Base-by-base conservation (phyloP, 176 grass and related monocot genomes). In the Rhynchospora pubera region DNA sequence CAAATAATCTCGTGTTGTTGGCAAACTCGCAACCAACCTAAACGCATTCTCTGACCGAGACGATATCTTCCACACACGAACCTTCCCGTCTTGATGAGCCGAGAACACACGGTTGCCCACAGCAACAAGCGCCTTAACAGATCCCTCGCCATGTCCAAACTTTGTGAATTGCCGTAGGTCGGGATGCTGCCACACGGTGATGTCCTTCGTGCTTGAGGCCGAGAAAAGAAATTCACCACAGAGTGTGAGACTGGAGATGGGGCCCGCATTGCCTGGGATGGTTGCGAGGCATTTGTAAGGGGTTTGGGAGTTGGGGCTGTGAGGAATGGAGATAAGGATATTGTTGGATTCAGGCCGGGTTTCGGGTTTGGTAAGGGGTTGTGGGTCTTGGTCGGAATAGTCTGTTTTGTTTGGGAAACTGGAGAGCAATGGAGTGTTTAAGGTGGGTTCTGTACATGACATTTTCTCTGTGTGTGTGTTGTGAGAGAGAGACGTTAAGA, bases 221-320 rank as follows among this genome's bases (percentile, higher is more conserved):
- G 92, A 94, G 83, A 98, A 90, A 2, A 98, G 82, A 83, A 94
- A 98, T 89, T 98, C 96, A 0, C 92, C 96, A 79, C 92, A 98
- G 63, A 98, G 87, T 2, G 91, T 91, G 59, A 98, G 85, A 85
- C 89, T 89, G 30, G 92, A 88, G 5, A 98, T 87, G 50, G 89
- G 86, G n/a, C 89, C 87, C 57, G 13, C 56, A 73, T 98, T 90
- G 81, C 87, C 90, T 1, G 83, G n/a, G 22, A 98, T 76, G 57
- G 89, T 88, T 1, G 92, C 91, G 2, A 98, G 85, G 42, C 84
- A 70, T 86, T 93, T 98, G 79, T 87, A 88, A 21, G 47, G 21
- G 24, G 16, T 66, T 21, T 59, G 55, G 4, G 19, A 50, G 12
- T 18, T 48, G 30, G 61, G 34, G 3, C 28, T 53, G 65, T 9